A percentile compares a stretch with the other conserved stretches of the same genome.
phyloP scores from a whole-genome alignment of 805 yeast species.

The Candida arabinofermentans region DNA sequence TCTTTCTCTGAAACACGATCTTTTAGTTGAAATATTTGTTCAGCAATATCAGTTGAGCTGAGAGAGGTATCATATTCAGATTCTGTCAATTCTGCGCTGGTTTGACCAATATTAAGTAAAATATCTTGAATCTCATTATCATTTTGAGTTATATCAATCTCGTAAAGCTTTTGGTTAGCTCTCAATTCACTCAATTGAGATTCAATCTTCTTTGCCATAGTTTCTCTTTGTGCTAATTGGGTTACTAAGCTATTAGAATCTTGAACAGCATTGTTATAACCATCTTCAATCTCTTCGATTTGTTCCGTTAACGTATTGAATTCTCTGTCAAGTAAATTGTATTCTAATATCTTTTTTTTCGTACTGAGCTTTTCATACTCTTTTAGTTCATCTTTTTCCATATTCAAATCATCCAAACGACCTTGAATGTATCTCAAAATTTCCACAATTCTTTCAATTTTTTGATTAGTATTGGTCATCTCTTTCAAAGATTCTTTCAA shows the following conservation, averaged over 20 bases:
- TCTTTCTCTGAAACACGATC: slow-evolving; percentile 35
- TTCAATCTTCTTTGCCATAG: slow-evolving; percentile 40
- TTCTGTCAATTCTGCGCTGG: slow-evolving; percentile 44
- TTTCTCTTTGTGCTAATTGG: slow-evolving; percentile 61
- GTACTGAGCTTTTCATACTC: slow-evolving; percentile 65
- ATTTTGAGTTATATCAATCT: slow-evolving; percentile 54
- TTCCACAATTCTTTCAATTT: slow-evolving; percentile 69
- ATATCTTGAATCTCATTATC: slow-evolving; percentile 47
- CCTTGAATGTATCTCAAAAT: slow-evolving; percentile 66
- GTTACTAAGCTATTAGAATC: slow-evolving; percentile 51
- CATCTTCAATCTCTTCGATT: slow-evolving; percentile 57
- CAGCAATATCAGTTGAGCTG: slow-evolving; percentile 20
- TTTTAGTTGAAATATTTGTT: slow-evolving; percentile 19
- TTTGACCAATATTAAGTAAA: slow-evolving; percentile 44
- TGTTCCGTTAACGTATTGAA: slow-evolving; percentile 54
- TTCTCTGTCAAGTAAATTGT: slow-evolving; percentile 74
- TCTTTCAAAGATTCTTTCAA: slow-evolving; percentile 75
- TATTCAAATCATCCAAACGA: slow-evolving; percentile 71
- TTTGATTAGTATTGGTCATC: slow-evolving; percentile 67
- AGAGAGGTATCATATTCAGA: slow-evolving; percentile 33
- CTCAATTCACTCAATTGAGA: slow-evolving; percentile 43
- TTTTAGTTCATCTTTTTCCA: slow-evolving; percentile 73
- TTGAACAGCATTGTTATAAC: slow-evolving; percentile 46
- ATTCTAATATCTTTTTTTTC: slow-evolving; percentile 67
- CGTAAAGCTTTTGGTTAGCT: slow-evolving; percentile 44